Percentiles rank a stretch among this genome's conserved stretches.
These are phyloP conservation scores for Carex littledalei DNA, from an alignment of 176 grass and related monocot genomes.

Conservation along the genomic window DNA sequence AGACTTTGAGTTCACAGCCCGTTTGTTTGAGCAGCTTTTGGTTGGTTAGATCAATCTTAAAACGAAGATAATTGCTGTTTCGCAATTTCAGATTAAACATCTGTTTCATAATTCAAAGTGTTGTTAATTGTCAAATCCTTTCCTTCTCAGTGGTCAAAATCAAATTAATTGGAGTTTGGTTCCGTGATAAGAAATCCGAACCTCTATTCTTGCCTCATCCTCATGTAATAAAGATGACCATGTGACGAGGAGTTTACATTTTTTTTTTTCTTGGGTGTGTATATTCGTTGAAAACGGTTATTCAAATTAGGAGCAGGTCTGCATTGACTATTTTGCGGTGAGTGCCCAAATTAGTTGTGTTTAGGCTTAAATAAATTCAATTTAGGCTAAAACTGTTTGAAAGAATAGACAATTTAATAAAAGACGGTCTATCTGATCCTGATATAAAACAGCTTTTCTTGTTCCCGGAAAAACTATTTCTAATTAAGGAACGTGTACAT, in stretches of 20 bases:
- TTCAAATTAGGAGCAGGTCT: not conserved
- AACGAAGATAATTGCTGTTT: too few relatives aligned
- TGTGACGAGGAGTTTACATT: too few relatives aligned
- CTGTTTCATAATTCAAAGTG: not conserved
- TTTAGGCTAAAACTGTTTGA: not conserved
- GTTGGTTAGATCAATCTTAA: too few relatives aligned
- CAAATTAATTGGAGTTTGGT: slow-evolving; percentile 9
- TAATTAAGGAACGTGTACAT: too few relatives aligned
- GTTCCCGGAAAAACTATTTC: too few relatives aligned
- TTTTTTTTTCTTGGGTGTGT: not conserved
- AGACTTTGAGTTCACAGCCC: too few relatives aligned
- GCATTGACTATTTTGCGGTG: not conserved
- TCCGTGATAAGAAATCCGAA: not conserved
- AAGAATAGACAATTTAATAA: not conserved
- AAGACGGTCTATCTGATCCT: not conserved
- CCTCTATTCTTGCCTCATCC: not conserved
- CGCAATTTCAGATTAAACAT: not conserved
- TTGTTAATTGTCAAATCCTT: not conserved
- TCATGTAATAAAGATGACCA: too few relatives aligned
- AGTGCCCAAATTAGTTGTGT: not conserved
- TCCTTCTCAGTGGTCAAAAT: slow-evolving; percentile 1
- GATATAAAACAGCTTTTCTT: not conserved
- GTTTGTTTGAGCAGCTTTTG: too few relatives aligned
- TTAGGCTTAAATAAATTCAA: not conserved
- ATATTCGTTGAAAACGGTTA: not conserved